These are phyloP conservation scores for Chlorella variabilis DNA, from an alignment of 163 green algal species.

Conservation along the genomic window DNA sequence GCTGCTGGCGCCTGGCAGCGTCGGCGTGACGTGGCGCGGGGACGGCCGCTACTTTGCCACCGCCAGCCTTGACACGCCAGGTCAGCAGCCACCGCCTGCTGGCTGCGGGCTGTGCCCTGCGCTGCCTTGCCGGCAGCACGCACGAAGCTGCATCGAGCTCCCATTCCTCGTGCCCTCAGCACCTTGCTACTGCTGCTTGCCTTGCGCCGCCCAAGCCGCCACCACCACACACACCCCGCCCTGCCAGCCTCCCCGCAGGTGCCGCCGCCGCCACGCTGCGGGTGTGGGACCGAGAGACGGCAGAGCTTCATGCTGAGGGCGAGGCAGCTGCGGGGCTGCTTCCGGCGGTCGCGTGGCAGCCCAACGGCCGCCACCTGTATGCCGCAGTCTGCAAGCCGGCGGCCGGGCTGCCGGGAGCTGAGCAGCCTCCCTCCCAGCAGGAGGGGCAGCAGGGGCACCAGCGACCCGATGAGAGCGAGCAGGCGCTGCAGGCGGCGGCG, in stretches of 20 bases:
- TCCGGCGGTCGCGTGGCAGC: conserved; percentile 82
- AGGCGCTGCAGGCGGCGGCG: conserved; percentile 25
- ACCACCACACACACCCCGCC: no score
- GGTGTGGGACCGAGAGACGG: conserved; percentile 78
- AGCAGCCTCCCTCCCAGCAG: not conserved
- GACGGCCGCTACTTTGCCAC: conserved; percentile 86
- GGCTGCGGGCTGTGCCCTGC: no score
- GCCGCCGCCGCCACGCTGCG: conserved; percentile 41
- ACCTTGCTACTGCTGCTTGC: no score
- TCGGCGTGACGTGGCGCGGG: conserved; percentile 77
- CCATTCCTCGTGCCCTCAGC: no score
- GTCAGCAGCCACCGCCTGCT: not conserved
- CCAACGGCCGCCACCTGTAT: conserved; percentile 91
- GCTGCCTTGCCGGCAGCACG: no score
- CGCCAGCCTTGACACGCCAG: not conserved
- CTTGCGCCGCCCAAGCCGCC: no score
- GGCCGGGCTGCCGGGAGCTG: not conserved
- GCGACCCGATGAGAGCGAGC: not conserved
- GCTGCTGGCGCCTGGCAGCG: conserved; percentile 11
- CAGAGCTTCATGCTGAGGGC: conserved; percentile 67
- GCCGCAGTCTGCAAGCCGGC: conserved; percentile 40
- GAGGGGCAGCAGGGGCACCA: not conserved
- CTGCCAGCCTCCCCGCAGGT: not conserved
- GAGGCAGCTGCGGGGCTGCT: conserved; percentile 64
- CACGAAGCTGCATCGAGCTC: no score